phyloP scores from a whole-genome alignment of 2,329 filamentous ascomycete genomes.

The Arthrinium phaeospermum region DNA sequence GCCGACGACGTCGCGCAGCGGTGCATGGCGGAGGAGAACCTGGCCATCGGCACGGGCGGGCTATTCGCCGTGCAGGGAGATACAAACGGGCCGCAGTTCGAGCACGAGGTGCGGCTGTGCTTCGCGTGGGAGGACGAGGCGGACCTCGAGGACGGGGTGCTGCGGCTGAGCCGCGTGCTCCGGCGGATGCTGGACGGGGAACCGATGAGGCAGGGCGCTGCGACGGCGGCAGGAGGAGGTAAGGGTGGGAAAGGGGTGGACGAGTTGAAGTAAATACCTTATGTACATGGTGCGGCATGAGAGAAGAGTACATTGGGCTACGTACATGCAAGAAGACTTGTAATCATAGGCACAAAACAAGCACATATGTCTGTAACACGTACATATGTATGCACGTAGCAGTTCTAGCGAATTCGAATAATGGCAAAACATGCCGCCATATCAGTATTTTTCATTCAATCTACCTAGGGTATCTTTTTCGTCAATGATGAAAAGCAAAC shows the following conservation, averaged over 20 bases:
- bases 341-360: not conserved
- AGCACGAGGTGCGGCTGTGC: slow-evolving; percentile 67
- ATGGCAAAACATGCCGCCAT: not conserved
- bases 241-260: not conserved
- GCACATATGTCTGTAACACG: not conserved
- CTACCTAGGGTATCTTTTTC: slow-evolving; percentile 11
- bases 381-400: not conserved
- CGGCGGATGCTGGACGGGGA: slow-evolving; percentile 15
- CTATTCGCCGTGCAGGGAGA: slow-evolving; percentile 73
- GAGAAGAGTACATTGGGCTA: not conserved
- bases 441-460: not conserved
- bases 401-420: not conserved
- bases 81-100: slow-evolving; percentile 59
- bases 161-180: slow-evolving; percentile 60
- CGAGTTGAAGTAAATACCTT: not conserved
- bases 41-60: slow-evolving; percentile 71
- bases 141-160: slow-evolving; percentile 69
- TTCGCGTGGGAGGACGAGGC: slow-evolving; percentile 76
- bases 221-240: no score
- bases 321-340: not conserved
- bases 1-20: slow-evolving; percentile 61
- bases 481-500: not conserved
- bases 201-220: not conserved
- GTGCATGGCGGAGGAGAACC: slow-evolving; percentile 66
- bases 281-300: not conserved